These are phyloP conservation scores for Dovyalis caffra DNA, from an alignment of 345 rosid genomes.

Conservation along the genomic window DNA sequence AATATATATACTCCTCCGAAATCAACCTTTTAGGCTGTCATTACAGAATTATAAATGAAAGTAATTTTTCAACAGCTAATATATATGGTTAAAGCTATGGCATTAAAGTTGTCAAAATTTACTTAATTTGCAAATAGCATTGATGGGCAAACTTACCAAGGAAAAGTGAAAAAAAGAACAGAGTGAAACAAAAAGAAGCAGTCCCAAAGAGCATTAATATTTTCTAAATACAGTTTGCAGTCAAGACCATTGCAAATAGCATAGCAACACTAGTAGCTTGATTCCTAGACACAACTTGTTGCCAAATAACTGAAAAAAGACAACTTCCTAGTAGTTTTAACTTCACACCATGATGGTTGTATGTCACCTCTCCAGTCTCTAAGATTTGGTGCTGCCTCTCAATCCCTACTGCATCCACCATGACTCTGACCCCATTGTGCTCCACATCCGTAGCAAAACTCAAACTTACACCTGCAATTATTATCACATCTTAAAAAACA, in stretches of 20 bases:
- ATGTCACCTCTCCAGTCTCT: not conserved
- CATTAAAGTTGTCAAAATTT: not conserved
- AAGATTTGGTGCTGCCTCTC: not conserved
- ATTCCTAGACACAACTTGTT: not conserved
- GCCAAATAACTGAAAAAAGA: not conserved
- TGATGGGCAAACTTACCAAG: no score
- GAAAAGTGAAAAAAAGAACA: no score
- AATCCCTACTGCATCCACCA: constrained; percentile 30
- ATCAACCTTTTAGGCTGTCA: no score
- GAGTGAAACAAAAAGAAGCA: no score
- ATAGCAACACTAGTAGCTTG: not conserved
- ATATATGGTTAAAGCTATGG: not conserved
- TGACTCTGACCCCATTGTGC: constrained; percentile 28
- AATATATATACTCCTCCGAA: not conserved
- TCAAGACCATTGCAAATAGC: not conserved
- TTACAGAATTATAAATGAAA: no score
- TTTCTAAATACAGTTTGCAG: not conserved
- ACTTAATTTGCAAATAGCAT: no score
- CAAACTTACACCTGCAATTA: constrained; percentile 39
- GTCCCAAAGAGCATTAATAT: no score
- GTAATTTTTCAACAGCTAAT: no score
- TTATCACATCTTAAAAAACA: not conserved
- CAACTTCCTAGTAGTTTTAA: not conserved
- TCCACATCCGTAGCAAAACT: constrained; percentile 52
- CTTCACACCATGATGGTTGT: not conserved